These are phyloP conservation scores for Lactifluus hygrophoroides DNA, from an alignment of 768 basidiomycete species.

Conservation along the genomic window DNA sequence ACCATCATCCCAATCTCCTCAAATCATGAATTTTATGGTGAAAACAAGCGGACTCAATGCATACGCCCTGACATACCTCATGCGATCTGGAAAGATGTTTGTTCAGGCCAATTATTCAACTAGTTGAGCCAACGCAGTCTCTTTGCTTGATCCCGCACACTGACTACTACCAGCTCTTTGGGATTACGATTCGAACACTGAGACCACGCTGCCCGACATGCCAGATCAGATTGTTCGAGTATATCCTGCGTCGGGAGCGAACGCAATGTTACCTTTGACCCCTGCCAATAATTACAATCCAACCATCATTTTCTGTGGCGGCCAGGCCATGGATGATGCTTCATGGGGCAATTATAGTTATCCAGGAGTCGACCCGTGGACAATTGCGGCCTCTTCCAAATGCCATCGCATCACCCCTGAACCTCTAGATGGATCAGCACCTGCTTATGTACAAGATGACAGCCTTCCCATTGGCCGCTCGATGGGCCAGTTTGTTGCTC, in stretches of 20 bases:
- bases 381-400: constrained; percentile 56
- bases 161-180: constrained; percentile 33
- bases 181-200: constrained; percentile 43
- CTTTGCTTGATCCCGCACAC: constrained; percentile 3
- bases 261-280: constrained; percentile 86
- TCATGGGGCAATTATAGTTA: constrained; percentile 69
- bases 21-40: constrained; percentile 57
- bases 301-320: constrained; percentile 87
- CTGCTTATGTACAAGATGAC: constrained; percentile 63
- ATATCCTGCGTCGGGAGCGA: no score
- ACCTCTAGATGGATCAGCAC: constrained; percentile 53
- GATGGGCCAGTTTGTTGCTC: constrained; percentile 87
- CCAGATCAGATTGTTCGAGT: constrained; percentile 58
- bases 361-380: constrained; percentile 67
- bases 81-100: constrained; percentile 70
- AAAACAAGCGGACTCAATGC: constrained; percentile 70
- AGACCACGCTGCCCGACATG: constrained; percentile 35
- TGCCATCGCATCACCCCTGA: constrained; percentile 86
- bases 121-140: constrained; percentile 35
- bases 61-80: constrained; percentile 65
- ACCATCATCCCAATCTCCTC: constrained; percentile 37
- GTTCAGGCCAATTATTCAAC: no score
- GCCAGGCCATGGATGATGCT: constrained; percentile 63
- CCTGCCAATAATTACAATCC: constrained; percentile 81
- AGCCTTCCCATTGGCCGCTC: constrained; percentile 64